A percentile compares a stretch with the other conserved stretches of the same genome.
These are phyloP conservation scores for Ceratocystis alfenasii DNA, from an alignment of 2,329 filamentous ascomycete genomes.

Conservation along the genomic window DNA sequence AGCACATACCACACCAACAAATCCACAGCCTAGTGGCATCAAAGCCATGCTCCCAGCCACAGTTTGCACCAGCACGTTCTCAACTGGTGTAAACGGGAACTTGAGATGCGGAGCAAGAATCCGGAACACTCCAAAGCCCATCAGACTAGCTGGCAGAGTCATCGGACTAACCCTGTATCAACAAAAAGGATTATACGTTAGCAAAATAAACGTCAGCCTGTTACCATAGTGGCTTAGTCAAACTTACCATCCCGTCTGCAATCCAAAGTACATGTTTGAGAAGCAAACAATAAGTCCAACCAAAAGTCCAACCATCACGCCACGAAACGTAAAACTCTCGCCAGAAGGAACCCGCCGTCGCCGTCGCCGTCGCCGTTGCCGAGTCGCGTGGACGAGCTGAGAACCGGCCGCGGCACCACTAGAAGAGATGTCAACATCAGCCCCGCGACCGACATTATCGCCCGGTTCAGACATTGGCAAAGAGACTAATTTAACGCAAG, in stretches of 20 bases:
- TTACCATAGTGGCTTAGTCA: not conserved
- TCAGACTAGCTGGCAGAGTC: constrained; percentile 90
- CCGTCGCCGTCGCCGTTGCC: not conserved
- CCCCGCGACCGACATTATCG: not conserved
- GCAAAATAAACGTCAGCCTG: not conserved
- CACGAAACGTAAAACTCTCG: constrained; percentile 73
- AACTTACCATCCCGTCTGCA: constrained; percentile 56
- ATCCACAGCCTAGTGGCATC: constrained; percentile 91
- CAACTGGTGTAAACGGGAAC: constrained; percentile 80
- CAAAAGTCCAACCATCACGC: constrained; percentile 62
- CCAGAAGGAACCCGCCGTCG: constrained; percentile 28
- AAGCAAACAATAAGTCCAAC: constrained; percentile 90
- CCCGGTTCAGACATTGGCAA: not conserved
- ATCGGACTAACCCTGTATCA: constrained; percentile 52
- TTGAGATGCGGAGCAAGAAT: constrained; percentile 58
- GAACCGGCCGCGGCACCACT: not conserved
- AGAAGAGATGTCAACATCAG: not conserved
- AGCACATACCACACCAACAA: constrained; percentile 66
- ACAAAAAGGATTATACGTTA: not conserved
- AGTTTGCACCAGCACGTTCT: constrained; percentile 93
- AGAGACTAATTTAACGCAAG: not conserved
- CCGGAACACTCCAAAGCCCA: constrained; percentile 91
- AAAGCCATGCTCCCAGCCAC: constrained; percentile 92
- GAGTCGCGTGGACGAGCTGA: not conserved
- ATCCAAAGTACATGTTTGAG: constrained; percentile 97